A percentile compares a stretch with the other conserved stretches of the same genome.
phyloP scores from a whole-genome alignment of 2,329 filamentous ascomycete species.

The Paecilomyces dactylethromorphus region DNA sequence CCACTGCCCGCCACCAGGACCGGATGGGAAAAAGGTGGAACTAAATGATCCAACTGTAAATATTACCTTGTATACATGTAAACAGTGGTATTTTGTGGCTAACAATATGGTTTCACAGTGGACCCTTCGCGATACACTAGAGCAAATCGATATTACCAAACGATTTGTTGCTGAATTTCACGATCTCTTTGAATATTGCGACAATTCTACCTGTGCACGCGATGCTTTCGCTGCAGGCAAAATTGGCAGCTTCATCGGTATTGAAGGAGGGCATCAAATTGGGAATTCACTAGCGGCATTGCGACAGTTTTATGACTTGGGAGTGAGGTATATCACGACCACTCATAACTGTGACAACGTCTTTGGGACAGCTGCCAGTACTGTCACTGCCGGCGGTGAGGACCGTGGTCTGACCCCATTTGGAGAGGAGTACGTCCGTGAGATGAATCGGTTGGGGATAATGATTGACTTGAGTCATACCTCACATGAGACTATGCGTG shows the following conservation, averaged over 20 bases:
- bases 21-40: conserved; percentile 1
- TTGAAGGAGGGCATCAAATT: conserved; percentile 20
- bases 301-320: conserved; percentile 11
- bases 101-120: no score
- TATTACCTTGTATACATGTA: no score
- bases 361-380: conserved; percentile 17
- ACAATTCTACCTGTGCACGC: conserved; percentile 10
- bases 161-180: conserved; percentile 11
- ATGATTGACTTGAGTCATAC: conserved; percentile 20
- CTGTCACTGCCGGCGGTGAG: conserved; percentile 8
- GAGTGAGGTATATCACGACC: conserved; percentile 8
- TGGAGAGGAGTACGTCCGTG: conserved; percentile 12
- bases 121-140: conserved; percentile 15
- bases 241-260: conserved; percentile 16
- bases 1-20: conserved; percentile 12
- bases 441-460: conserved; percentile 25
- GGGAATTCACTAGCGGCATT: conserved; percentile 15
- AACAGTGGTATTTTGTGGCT: no score
- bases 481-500: conserved; percentile 14
- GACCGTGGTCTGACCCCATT: conserved; percentile 15
- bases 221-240: conserved; percentile 11
- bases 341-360: no score
- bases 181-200: conserved; percentile 13
- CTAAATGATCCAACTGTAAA: conserved; percentile 11
- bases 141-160: conserved; percentile 16